Evolutionary conservation across 2,329 filamentous ascomycete species (phyloP).

Genomic region (Fusarium sp.): DNA sequence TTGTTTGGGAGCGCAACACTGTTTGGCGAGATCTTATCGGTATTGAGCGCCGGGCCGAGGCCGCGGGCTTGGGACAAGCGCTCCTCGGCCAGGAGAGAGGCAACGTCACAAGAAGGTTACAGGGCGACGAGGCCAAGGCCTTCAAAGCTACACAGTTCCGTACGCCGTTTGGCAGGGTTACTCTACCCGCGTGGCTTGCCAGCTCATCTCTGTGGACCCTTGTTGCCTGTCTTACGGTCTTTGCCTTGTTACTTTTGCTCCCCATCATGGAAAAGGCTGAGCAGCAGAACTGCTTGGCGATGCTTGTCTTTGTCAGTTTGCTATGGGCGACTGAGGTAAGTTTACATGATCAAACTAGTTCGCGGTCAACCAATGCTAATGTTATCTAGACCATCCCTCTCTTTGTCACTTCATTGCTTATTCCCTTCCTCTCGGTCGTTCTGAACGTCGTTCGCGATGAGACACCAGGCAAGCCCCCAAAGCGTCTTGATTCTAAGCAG

Average conservation of each 20-base stretch:
- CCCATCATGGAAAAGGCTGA: slow-evolving; percentile 89
- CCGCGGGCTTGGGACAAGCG: slow-evolving; percentile 88
- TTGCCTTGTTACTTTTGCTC: slow-evolving; percentile 77
- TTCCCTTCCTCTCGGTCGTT: slow-evolving; percentile 92
- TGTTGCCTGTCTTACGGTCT: slow-evolving; percentile 76
- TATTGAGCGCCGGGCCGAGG: slow-evolving; percentile 94
- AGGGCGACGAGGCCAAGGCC: slow-evolving; percentile 83
- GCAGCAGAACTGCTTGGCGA: slow-evolving; percentile 95
- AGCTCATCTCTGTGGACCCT: slow-evolving; percentile 85
- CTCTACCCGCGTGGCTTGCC: slow-evolving; percentile 84
- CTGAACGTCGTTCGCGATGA: slow-evolving; percentile 87
- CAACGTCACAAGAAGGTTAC: slow-evolving; percentile 75
- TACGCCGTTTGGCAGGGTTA: slow-evolving; percentile 84
- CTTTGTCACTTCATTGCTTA: slow-evolving; percentile 93
- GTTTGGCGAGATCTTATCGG: slow-evolving; percentile 99
- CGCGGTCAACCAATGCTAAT: slow-evolving; percentile 22
- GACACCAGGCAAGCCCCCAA: slow-evolving; percentile 66
- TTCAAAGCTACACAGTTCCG: slow-evolving; percentile 74
- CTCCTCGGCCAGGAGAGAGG: slow-evolving; percentile 82
- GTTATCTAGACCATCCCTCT: slow-evolving; percentile 83
- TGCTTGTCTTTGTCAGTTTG: slow-evolving; percentile 93
- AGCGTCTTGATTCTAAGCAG: slow-evolving; percentile 80
- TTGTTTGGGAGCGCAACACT: slow-evolving; percentile 98
- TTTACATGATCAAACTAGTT: slow-evolving; percentile 1
- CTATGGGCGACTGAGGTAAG: slow-evolving; percentile 95